These are phyloP conservation scores for Dipteronia sinensis DNA, from an alignment of 345 rosid genomes.

Conservation along the genomic window DNA sequence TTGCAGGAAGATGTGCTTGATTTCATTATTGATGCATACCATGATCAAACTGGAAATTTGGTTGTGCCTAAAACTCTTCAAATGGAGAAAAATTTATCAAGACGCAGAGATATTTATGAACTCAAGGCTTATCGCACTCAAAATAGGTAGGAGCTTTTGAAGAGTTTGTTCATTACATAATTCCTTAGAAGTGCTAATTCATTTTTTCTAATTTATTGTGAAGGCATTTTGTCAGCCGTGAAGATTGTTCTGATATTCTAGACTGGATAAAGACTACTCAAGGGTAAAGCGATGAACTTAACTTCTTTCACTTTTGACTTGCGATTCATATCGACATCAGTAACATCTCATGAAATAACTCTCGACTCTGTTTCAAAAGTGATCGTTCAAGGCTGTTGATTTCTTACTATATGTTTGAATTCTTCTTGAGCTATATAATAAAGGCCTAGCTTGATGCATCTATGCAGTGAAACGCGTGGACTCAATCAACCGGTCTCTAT, in stretches of 20 bases:
- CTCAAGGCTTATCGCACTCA: constrained; percentile 66
- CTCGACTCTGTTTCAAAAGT: neutral
- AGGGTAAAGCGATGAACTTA: constrained; percentile 14
- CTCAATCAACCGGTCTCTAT: neutral
- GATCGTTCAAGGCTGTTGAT: neutral
- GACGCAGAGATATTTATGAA: constrained; percentile 49
- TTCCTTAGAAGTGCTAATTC: no score
- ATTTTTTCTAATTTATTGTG: constrained; percentile 22
- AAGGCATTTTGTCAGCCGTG: constrained; percentile 66
- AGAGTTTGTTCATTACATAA: neutral
- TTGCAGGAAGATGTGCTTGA: constrained; percentile 71
- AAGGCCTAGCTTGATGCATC: neutral
- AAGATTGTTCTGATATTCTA: constrained; percentile 65
- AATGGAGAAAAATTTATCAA: constrained; percentile 57
- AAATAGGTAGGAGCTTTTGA: constrained; percentile 53
- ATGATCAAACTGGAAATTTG: constrained; percentile 44
- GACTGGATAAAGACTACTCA: constrained; percentile 59
- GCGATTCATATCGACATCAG: constrained; percentile 1
- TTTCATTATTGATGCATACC: constrained; percentile 62
- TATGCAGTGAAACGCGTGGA: constrained; percentile 11
- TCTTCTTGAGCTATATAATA: neutral
- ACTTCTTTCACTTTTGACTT: constrained; percentile 3
- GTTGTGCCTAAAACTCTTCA: constrained; percentile 57
- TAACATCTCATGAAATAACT: neutral
- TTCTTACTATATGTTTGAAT: neutral